These are phyloP conservation scores for Penicillium sp. DNA, from an alignment of 2,329 filamentous ascomycete species.

Conservation along the genomic window DNA sequence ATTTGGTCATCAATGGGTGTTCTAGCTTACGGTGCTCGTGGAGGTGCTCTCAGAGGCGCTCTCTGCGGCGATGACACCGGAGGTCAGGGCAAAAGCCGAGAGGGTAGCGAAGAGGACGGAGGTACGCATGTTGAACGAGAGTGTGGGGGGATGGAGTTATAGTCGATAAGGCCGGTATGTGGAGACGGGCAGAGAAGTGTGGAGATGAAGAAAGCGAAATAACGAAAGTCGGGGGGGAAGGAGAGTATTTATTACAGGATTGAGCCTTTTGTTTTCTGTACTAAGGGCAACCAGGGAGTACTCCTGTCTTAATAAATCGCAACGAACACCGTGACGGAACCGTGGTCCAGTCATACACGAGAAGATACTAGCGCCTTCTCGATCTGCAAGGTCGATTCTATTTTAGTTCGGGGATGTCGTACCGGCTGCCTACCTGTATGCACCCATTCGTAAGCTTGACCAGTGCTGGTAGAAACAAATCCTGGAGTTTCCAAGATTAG, in stretches of 20 bases:
- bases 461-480: neutral
- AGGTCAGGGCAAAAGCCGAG: constrained; percentile 44
- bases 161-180: constrained; percentile 2
- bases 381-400: constrained; percentile 25
- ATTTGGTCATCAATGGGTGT: neutral
- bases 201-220: neutral
- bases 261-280: neutral
- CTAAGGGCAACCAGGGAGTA: neutral
- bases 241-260: neutral
- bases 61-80: constrained; percentile 31
- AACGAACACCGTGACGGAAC: neutral
- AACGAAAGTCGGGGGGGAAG: neutral
- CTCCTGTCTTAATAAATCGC: constrained; percentile 1
- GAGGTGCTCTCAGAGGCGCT: neutral
- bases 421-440: constrained; percentile 1
- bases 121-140: constrained; percentile 46
- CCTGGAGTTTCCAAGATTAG: neutral
- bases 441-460: neutral
- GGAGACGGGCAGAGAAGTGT: neutral
- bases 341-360: constrained; percentile 13
- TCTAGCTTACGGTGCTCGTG: neutral
- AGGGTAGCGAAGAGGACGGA: constrained; percentile 46
- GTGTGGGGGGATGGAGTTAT: constrained; percentile 1
- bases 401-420: constrained; percentile 13
- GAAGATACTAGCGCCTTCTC: constrained; percentile 11